Evolutionary conservation across 2,329 filamentous ascomycete genomes (phyloP).

Genomic region (Penicillium fuscoglaucum): DNA sequence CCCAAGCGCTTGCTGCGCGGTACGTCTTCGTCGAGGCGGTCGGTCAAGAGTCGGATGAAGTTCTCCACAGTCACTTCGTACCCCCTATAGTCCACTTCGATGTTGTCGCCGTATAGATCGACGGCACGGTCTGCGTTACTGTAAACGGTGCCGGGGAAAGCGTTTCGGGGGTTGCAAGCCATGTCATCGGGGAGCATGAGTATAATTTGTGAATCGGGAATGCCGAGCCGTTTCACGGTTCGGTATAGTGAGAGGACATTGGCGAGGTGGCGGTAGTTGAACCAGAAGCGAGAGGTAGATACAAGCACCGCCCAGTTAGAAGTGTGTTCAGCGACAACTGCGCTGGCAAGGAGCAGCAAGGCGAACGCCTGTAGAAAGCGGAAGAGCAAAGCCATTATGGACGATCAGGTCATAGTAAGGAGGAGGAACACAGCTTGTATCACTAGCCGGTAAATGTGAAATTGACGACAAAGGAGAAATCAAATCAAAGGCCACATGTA

Average conservation of each 20-base stretch:
- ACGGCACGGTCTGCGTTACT: slow-evolving; percentile 95
- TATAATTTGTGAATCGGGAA: slow-evolving; percentile 98
- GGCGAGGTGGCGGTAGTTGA: slow-evolving; percentile 98
- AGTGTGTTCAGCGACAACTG: slow-evolving; percentile 62
- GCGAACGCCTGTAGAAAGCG: slow-evolving; percentile 29
- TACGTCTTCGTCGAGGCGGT: slow-evolving; percentile 91
- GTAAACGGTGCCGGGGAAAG: slow-evolving; percentile 96
- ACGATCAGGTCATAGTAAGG: slow-evolving; percentile 17
- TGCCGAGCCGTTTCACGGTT: slow-evolving; percentile 95
- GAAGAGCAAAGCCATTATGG: slow-evolving; percentile 30
- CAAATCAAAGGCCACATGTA: background rate
- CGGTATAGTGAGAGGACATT: slow-evolving; percentile 97
- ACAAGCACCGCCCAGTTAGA: slow-evolving; percentile 99
- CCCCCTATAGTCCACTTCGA: slow-evolving; percentile 96
- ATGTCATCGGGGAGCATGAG: slow-evolving; percentile 99
- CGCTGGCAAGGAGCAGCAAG: slow-evolving; percentile 25
- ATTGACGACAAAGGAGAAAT: background rate
- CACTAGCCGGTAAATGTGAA: background rate
- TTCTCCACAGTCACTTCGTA: slow-evolving; percentile 99
- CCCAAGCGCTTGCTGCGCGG: slow-evolving; percentile 89
- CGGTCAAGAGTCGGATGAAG: slow-evolving; percentile 92
- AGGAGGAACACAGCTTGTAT: slow-evolving; percentile 11
- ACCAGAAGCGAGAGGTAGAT: slow-evolving; percentile 98
- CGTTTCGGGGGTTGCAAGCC: slow-evolving; percentile 98
- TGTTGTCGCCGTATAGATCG: slow-evolving; percentile 96